phyloP scores from a whole-genome alignment of 202 grass and related monocot genomes.

The Elaeis oleifera region DNA sequence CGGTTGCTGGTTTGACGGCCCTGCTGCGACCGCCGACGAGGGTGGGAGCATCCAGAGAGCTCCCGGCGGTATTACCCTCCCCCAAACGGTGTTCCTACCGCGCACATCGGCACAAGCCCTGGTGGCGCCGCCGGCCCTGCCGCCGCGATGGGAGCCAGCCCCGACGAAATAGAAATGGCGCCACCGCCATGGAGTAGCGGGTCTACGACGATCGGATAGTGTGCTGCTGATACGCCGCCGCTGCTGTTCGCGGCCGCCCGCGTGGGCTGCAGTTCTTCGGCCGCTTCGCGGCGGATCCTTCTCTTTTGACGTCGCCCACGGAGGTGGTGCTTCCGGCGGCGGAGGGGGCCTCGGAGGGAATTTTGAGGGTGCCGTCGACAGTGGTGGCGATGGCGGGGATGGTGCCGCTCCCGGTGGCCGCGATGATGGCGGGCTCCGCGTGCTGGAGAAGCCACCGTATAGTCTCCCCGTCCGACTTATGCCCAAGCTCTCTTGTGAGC shows the following conservation, averaged over 20 bases:
- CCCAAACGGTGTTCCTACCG: neutral
- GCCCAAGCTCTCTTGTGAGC: slow-evolving; percentile 78
- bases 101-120: neutral
- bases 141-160: neutral
- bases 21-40: neutral
- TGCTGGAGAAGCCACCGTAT: slow-evolving; percentile 86
- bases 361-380: slow-evolving; percentile 66
- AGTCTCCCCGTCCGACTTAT: slow-evolving; percentile 96
- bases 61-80: neutral
- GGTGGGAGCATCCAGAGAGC: neutral
- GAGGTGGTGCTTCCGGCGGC: slow-evolving; percentile 26
- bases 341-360: slow-evolving; percentile 66
- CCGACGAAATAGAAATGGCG: neutral
- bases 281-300: slow-evolving; percentile 43
- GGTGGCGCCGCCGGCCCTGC: neutral
- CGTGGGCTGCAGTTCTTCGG: slow-evolving; percentile 74
- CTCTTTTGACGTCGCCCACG: slow-evolving; percentile 22
- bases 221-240: slow-evolving; percentile 1
- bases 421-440: slow-evolving; percentile 78
- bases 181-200: neutral
- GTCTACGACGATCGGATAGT: neutral
- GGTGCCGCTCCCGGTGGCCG: slow-evolving; percentile 73
- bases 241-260: slow-evolving; percentile 20
- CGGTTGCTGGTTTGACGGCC: neutral
- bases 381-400: slow-evolving; percentile 73